Conservation (phyloP, 495 filamentous ascomycete genomes). For the Friedmanniomyces simplex region DNA sequence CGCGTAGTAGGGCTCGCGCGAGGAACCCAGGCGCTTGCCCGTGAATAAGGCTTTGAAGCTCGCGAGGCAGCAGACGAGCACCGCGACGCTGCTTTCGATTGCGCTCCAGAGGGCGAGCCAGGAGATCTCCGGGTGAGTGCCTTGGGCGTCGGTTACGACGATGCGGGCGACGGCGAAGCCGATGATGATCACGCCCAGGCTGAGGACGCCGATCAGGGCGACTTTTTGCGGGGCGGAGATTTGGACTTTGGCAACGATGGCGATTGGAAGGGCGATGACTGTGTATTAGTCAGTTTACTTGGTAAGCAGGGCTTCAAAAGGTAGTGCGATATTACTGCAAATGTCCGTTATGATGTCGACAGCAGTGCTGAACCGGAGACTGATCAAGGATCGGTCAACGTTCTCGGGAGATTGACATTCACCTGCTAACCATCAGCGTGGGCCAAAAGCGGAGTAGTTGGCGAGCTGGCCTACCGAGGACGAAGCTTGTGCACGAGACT, state of each 20-base stretch:
- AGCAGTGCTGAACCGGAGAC: not conserved
- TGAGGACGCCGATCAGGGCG: conserved; percentile 15
- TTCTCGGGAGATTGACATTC: not conserved
- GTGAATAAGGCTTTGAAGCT: conserved; percentile 20
- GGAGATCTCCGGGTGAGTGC: conserved; percentile 11
- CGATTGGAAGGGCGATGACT: not conserved
- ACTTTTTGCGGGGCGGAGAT: conserved; percentile 14
- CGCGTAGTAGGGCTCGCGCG: not conserved
- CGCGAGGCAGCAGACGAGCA: conserved; percentile 16
- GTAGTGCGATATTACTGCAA: not conserved
- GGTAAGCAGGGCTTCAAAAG: not conserved
- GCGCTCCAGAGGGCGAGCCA: conserved; percentile 21
- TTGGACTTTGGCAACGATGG: conserved; percentile 8
- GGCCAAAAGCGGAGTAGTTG: not conserved
- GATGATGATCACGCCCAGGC: conserved; percentile 17
- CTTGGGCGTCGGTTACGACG: not conserved
- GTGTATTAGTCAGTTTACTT: not conserved
- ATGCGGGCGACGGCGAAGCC: no score
- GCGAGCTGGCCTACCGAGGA: conserved; percentile 4
- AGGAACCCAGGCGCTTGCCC: not conserved
- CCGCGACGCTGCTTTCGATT: conserved; percentile 21
- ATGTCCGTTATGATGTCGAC: not conserved
- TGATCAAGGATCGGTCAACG: not conserved
- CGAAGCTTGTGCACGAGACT: conserved; percentile 19
- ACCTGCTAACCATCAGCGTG: not conserved